Percentiles rank a stretch among this genome's conserved stretches.
Evolutionary conservation across 352 stramenopile species (phyloP).

Genomic region (Phytophthora pseudosyringae): DNA sequence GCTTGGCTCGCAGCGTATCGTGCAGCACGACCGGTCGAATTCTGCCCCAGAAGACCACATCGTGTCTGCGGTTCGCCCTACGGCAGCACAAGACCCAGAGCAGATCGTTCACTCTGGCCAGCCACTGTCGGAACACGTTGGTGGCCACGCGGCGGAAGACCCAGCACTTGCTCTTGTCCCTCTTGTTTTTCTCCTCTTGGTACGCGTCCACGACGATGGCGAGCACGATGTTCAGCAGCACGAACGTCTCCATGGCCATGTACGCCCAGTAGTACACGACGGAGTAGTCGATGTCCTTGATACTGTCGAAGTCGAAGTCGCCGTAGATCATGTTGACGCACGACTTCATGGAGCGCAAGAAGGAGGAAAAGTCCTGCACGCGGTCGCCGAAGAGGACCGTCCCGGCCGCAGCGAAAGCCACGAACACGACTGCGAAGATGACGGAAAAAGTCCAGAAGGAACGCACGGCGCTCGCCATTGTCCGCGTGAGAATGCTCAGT

Average conservation of each 20-base stretch:
- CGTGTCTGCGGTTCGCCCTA: slow-evolving; percentile 11
- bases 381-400: slow-evolving; percentile 64
- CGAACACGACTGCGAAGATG: slow-evolving; percentile 62
- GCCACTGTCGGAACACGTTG: slow-evolving; percentile 32
- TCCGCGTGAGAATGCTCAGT: slow-evolving; percentile 64
- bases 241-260: slow-evolving; percentile 68
- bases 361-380: slow-evolving; percentile 53
- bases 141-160: slow-evolving; percentile 32
- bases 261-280: slow-evolving; percentile 74
- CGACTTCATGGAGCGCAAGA: slow-evolving; percentile 51
- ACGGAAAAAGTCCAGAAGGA: slow-evolving; percentile 64
- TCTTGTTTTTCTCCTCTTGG: slow-evolving; percentile 44
- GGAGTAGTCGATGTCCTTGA: slow-evolving; percentile 51
- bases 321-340: slow-evolving; percentile 78
- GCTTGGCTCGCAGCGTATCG: slow-evolving; percentile 7
- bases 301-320: slow-evolving; percentile 62
- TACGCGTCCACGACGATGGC: slow-evolving; percentile 77
- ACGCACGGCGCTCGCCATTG: slow-evolving; percentile 50
- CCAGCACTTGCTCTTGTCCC: slow-evolving; percentile 40
- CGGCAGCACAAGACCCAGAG: slow-evolving; percentile 19
- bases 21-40: slow-evolving; percentile 35
- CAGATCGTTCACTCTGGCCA: slow-evolving; percentile 33
- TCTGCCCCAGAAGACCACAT: slow-evolving; percentile 30
- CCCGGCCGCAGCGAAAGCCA: slow-evolving; percentile 56
- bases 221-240: slow-evolving; percentile 79